Percentiles rank a stretch among this genome's conserved stretches.
phyloP scores from a whole-genome alignment of 208 protist genomes.

The Strigomonas galati region DNA sequence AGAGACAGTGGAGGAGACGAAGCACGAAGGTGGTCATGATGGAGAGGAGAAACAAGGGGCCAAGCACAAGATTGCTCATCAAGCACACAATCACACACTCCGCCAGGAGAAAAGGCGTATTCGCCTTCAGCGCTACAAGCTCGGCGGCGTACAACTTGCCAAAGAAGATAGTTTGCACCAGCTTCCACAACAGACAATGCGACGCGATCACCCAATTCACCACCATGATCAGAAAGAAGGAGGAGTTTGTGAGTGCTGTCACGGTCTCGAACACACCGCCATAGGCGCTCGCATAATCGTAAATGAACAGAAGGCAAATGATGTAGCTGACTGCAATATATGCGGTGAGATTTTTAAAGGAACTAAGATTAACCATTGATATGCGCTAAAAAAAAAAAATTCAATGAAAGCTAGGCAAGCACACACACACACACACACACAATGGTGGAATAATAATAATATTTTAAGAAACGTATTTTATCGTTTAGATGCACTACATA shows the following conservation, averaged over 20 bases:
- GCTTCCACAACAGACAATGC: constrained; percentile 33
- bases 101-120: constrained; percentile 41
- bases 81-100: constrained; percentile 57
- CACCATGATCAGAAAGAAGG: constrained; percentile 46
- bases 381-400: too few relatives aligned
- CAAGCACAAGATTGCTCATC: constrained; percentile 30
- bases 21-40: constrained; percentile 39
- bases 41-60: constrained; percentile 28
- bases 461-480: constrained; percentile 9
- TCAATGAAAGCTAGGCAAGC: too few relatives aligned
- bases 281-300: constrained; percentile 61
- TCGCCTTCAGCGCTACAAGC: constrained; percentile 23
- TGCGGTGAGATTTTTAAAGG: constrained; percentile 8
- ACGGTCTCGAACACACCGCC: constrained; percentile 58
- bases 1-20: constrained; percentile 58
- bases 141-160: constrained; percentile 51
- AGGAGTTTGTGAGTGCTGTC: constrained; percentile 63
- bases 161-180: constrained; percentile 56
- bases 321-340: constrained; percentile 59
- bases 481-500: constrained; percentile 14
- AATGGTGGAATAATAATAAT: background rate
- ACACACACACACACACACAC: background rate
- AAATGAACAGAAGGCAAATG: constrained; percentile 28
- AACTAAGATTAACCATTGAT: background rate
- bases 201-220: constrained; percentile 41